Conservation (phyloP, 345 rosid genomes). For the Camelina neglecta region DNA sequence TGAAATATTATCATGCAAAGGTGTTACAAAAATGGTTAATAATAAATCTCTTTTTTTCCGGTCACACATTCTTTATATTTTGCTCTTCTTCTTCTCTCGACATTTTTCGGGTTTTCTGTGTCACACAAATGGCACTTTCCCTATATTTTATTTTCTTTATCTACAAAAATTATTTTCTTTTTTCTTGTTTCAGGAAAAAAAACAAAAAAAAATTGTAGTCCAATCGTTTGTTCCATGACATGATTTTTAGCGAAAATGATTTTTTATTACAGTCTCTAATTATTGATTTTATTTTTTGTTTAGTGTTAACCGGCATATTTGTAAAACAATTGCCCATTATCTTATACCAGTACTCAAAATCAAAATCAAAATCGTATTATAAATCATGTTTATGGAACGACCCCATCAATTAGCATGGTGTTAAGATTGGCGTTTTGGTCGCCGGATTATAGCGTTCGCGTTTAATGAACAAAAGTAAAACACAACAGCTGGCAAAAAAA, state of each 20-base stretch:
- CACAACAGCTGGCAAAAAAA: conserved; percentile 22
- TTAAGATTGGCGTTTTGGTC: conserved; percentile 6
- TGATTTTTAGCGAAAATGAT: too few relatives aligned
- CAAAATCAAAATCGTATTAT: too few relatives aligned
- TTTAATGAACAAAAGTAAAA: neutral
- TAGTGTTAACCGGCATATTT: too few relatives aligned
- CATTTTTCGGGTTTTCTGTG: conserved; percentile 34
- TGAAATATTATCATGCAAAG: conserved; percentile 2
- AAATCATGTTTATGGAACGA: neutral
- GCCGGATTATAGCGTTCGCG: conserved; percentile 13
- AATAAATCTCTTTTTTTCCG: neutral
- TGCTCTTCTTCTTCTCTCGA: neutral
- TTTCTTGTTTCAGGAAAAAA: too few relatives aligned
- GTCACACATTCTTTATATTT: conserved; percentile 44
- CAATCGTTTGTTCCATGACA: neutral
- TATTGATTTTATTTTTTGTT: too few relatives aligned
- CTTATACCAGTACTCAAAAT: too few relatives aligned
- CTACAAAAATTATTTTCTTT: too few relatives aligned
- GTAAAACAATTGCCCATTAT: too few relatives aligned
- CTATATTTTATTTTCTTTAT: neutral
- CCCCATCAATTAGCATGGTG: neutral
- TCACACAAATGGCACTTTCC: conserved; percentile 38
- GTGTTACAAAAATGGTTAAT: conserved; percentile 3
- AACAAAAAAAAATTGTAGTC: neutral
- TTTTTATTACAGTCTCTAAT: too few relatives aligned